Conservation (phyloP, 192 early-diverging fungal genomes). For the Linnemannia zychae region DNA sequence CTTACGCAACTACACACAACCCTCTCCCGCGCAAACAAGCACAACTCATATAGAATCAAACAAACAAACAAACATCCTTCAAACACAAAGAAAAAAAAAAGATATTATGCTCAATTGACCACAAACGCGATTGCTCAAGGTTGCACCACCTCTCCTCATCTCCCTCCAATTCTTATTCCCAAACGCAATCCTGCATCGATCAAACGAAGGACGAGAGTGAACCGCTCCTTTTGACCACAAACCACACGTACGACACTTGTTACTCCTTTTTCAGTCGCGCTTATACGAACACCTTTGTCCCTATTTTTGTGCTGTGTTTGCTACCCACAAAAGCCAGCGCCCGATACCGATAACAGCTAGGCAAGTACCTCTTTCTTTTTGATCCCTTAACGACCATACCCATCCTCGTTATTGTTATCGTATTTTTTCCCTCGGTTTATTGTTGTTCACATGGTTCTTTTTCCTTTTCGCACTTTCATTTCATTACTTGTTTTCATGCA, state of each 20-base stretch:
- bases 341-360: neutral
- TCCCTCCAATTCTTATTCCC: neutral
- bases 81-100: too few relatives aligned
- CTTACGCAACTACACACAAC: neutral
- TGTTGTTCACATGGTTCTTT: conserved; percentile 10
- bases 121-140: neutral
- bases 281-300: neutral
- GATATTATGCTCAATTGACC: neutral
- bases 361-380: neutral
- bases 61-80: too few relatives aligned
- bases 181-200: neutral
- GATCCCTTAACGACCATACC: neutral
- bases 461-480: neutral
- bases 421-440: neutral
- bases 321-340: too few relatives aligned
- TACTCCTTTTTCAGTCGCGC: neutral
- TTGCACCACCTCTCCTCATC: neutral
- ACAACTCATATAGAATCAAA: too few relatives aligned
- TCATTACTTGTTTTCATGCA: neutral
- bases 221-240: neutral
- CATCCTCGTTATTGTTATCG: neutral
- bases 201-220: neutral
- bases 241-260: neutral
- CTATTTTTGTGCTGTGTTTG: neutral
- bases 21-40: neutral